Evolutionary conservation across 305 asterid species (phyloP).

Genomic region (Fraxinus albicans): DNA sequence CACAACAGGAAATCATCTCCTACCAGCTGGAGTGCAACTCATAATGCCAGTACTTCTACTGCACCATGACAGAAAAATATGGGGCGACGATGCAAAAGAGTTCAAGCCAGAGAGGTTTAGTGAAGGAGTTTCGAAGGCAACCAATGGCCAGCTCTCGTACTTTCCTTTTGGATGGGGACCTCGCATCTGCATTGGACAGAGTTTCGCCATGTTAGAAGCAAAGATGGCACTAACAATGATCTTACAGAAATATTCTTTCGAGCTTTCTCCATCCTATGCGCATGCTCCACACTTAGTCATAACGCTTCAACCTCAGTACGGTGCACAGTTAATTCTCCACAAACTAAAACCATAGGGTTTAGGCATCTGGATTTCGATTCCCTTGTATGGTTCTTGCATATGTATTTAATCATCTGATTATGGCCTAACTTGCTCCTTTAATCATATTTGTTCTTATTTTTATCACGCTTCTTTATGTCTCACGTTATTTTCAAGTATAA

Average conservation of each 20-base stretch:
- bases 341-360: neutral
- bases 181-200: conserved; percentile 48
- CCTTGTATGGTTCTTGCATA: neutral
- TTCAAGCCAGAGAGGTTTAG: conserved; percentile 51
- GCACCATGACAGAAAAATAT: conserved; percentile 37
- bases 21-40: conserved; percentile 36
- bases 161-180: conserved; percentile 59
- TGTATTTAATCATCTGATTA: neutral
- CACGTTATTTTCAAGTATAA: too few species aligned
- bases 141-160: conserved; percentile 29
- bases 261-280: too few species aligned
- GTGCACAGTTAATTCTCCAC: conserved; percentile 33
- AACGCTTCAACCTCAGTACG: conserved; percentile 42
- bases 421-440: neutral
- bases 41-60: conserved; percentile 32
- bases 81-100: conserved; percentile 54
- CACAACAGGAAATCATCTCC: conserved; percentile 21
- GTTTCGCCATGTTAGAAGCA: conserved; percentile 47
- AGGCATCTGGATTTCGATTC: neutral
- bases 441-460: too few species aligned
- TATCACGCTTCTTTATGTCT: too few species aligned
- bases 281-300: conserved; percentile 32
- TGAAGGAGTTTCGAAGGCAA: conserved; percentile 45
- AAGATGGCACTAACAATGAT: conserved; percentile 41
- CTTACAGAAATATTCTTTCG: conserved; percentile 30